phyloP scores from a whole-genome alignment of 345 rosid genomes.

The Eucalyptus cloeziana region DNA sequence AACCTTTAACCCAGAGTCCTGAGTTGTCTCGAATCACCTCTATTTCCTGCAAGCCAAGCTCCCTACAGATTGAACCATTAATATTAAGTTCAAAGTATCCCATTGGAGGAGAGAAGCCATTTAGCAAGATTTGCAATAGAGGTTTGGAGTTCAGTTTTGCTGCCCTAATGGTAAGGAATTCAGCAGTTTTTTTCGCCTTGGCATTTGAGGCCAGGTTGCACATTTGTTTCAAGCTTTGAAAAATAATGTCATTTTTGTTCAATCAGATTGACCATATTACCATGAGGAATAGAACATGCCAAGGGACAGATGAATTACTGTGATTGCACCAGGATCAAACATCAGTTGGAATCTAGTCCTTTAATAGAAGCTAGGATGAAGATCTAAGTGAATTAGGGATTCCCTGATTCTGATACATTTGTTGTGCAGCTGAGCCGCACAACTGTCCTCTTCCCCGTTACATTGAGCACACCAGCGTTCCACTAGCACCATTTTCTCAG shows the following conservation, averaged over 20 bases:
- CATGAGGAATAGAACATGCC: not conserved
- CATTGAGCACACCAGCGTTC: not conserved
- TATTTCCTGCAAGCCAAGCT: not conserved
- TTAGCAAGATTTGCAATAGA: not conserved
- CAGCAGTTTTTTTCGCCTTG: not conserved
- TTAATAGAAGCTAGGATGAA: not conserved
- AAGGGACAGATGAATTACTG: not conserved
- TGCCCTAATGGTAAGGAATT: not conserved
- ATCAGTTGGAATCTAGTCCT: not conserved
- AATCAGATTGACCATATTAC: not conserved
- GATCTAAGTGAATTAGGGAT: not conserved
- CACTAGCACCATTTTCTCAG: not conserved
- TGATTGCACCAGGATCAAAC: not conserved
- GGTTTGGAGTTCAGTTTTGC: not conserved
- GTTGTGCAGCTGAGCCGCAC: not conserved
- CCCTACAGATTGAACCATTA: not conserved
- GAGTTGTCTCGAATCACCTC: not conserved
- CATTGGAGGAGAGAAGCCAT: not conserved
- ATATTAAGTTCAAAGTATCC: not conserved
- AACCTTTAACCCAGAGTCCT: not conserved
- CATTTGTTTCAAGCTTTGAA: not conserved
- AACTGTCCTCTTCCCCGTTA: not conserved
- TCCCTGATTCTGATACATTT: not conserved
- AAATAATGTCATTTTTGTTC: not conserved
- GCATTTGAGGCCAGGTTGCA: not conserved